Percentiles rank a stretch among this genome's conserved stretches.
Conservation (phyloP, 1,284 basidiomycete genomes). For the Kwoniella shivajii region DNA sequence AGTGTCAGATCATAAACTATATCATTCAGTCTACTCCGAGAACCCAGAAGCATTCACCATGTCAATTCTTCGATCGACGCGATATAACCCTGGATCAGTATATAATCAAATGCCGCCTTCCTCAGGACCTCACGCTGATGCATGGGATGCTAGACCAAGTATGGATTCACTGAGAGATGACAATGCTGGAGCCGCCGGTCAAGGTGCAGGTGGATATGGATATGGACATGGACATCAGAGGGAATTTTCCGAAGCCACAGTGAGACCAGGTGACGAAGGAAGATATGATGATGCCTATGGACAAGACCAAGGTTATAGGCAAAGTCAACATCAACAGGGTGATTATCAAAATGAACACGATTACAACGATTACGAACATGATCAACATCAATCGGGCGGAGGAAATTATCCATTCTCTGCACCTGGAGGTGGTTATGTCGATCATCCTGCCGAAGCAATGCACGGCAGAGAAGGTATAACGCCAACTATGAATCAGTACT, state of each 20-base stretch:
- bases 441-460: constrained; percentile 26
- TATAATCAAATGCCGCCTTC: constrained; percentile 26
- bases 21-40: constrained; percentile 67
- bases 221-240: constrained; percentile 8
- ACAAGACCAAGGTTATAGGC: constrained; percentile 14
- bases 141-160: constrained; percentile 71
- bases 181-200: constrained; percentile 11
- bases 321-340: not conserved
- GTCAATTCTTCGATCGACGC: constrained; percentile 60
- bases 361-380: constrained; percentile 10
- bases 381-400: constrained; percentile 6
- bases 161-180: constrained; percentile 54
- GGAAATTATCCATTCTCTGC: constrained; percentile 20
- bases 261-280: constrained; percentile 18
- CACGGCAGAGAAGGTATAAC: constrained; percentile 26
- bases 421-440: constrained; percentile 26
- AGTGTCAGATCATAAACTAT: constrained; percentile 75
- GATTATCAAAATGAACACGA: constrained; percentile 4
- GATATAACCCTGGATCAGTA: constrained; percentile 63
- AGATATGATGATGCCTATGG: constrained; percentile 32
- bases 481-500: constrained; percentile 26
- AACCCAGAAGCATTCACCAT: constrained; percentile 62
- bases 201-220: constrained; percentile 14
- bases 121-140: constrained; percentile 57
- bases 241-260: constrained; percentile 16